Base-by-base conservation (phyloP, 345 rosid genomes). In the Populus pruinosa region DNA sequence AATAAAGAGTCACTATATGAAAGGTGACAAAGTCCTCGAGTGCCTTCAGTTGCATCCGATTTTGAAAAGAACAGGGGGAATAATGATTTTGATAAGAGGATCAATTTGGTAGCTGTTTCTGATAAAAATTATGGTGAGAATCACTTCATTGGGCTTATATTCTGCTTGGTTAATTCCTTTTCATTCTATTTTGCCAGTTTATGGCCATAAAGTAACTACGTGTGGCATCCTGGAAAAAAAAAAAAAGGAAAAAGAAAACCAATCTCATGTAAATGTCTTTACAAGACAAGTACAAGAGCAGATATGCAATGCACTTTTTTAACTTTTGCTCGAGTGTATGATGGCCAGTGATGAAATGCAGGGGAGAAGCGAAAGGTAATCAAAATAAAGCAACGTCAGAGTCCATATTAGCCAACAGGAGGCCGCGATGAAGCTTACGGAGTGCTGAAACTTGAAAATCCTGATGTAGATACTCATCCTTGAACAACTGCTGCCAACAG, bases 321-420 rank as follows among this genome's bases (percentile, higher is more conserved):
- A 16, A 11, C 18, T 27, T 75, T 65, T 70, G 59, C 70, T 25
- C 27, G 11, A 36, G 47, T 64, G 7, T 13, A 16, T 47, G 13
- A 56, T 43, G 65, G 29, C 66, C 33, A 20, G 23, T 11, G 39
- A 13, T 56, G 31, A 55, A 79, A 69, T 53, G 73, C 78, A 83
- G 86, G 71, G 71, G 64, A 73, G 67, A 49, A 41, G 78, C 67
- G 31, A n/a, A 59, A 62, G 39, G n/a, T 35, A 36, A 53, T 44
- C 25, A 35, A 44, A 70, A 25, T 38, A 29, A 59, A 80, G 18
- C 33, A 18, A 41, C 47, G 27, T 23, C 38, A 55, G 69, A 11
- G 68, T 35, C 49, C 43, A 20, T 10, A 53, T 71, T 17, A 39
- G 44, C 33, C 70, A 17, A 20, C 14, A 0, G 73, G 29, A 50